Conservation (phyloP, 805 yeast species). For the Metschnikowia similis region DNA sequence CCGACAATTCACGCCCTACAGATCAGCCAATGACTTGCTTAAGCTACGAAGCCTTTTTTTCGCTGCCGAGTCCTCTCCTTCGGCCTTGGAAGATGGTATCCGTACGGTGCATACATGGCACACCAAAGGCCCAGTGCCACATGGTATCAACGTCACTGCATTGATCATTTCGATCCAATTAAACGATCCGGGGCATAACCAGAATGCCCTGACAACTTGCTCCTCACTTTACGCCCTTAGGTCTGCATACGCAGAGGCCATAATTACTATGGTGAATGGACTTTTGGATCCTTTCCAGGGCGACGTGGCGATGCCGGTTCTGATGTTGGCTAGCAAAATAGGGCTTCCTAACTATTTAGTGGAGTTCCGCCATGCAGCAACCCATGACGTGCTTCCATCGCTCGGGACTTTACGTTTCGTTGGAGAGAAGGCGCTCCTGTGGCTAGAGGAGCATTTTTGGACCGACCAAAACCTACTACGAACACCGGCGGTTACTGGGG, state of each 20-base stretch:
- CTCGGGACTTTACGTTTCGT: slow-evolving; percentile 62
- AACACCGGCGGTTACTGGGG: slow-evolving; percentile 1
- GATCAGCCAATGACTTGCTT: slow-evolving; percentile 7
- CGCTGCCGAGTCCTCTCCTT: not conserved
- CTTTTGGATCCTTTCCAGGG: slow-evolving; percentile 82
- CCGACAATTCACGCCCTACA: slow-evolving; percentile 11
- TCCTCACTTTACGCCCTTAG: slow-evolving; percentile 20
- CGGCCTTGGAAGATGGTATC: slow-evolving; percentile 7
- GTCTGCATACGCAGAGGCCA: slow-evolving; percentile 63
- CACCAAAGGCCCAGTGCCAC: slow-evolving; percentile 65
- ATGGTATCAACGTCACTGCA: slow-evolving; percentile 65
- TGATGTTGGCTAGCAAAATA: slow-evolving; percentile 62
- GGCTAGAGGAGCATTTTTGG: slow-evolving; percentile 83
- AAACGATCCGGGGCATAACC: slow-evolving; percentile 29
- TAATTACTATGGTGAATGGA: slow-evolving; percentile 88
- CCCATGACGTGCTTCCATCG: slow-evolving; percentile 82
- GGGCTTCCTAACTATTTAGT: slow-evolving; percentile 79
- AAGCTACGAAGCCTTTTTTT: slow-evolving; percentile 9
- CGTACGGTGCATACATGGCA: slow-evolving; percentile 45
- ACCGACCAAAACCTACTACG: slow-evolving; percentile 4
- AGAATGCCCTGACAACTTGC: slow-evolving; percentile 1
- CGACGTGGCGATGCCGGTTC: slow-evolving; percentile 72
- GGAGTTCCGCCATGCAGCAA: slow-evolving; percentile 83
- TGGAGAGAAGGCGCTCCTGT: slow-evolving; percentile 56
- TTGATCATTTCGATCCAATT: slow-evolving; percentile 49